phyloP scores from a whole-genome alignment of 2,329 filamentous ascomycete species.

The Nemania sp. region DNA sequence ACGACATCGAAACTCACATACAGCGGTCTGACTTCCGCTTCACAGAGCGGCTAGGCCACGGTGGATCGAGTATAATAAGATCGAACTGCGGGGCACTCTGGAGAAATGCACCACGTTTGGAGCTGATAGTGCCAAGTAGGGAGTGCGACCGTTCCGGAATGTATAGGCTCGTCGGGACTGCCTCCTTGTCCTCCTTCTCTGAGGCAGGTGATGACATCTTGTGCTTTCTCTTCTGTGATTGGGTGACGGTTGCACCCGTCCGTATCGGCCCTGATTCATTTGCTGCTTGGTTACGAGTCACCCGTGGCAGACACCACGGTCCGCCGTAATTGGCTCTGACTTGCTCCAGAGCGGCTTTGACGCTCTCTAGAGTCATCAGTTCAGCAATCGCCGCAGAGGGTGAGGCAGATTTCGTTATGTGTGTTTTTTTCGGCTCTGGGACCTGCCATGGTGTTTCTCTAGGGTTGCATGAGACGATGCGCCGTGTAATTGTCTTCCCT shows the following conservation, averaged over 20 bases:
- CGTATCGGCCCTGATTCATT: neutral
- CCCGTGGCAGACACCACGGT: conserved; percentile 61
- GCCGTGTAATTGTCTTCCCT: conserved; percentile 53
- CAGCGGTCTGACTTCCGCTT: conserved; percentile 68
- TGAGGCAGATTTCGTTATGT: conserved; percentile 49
- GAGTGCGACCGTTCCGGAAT: conserved; percentile 59
- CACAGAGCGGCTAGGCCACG: conserved; percentile 84
- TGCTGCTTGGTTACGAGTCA: conserved; percentile 29
- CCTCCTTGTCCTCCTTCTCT: conserved; percentile 13
- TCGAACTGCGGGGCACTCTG: conserved; percentile 67
- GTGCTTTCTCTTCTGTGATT: conserved; percentile 38
- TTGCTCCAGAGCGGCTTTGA: conserved; percentile 58
- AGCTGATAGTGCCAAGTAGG: conserved; percentile 63
- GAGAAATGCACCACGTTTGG: conserved; percentile 56
- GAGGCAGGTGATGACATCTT: neutral
- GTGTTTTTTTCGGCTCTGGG: conserved; percentile 66
- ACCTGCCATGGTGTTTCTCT: conserved; percentile 61
- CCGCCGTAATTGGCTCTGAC: conserved; percentile 53
- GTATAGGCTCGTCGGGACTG: conserved; percentile 35
- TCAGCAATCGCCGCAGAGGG: conserved; percentile 64
- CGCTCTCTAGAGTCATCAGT: conserved; percentile 63
- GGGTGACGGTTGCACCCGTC: conserved; percentile 1
- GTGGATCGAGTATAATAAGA: conserved; percentile 79
- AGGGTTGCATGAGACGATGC: conserved; percentile 61
- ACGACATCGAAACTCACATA: conserved; percentile 28